phyloP scores from a whole-genome alignment of 2,329 filamentous ascomycete genomes.

The Harringtonia lauricola region DNA sequence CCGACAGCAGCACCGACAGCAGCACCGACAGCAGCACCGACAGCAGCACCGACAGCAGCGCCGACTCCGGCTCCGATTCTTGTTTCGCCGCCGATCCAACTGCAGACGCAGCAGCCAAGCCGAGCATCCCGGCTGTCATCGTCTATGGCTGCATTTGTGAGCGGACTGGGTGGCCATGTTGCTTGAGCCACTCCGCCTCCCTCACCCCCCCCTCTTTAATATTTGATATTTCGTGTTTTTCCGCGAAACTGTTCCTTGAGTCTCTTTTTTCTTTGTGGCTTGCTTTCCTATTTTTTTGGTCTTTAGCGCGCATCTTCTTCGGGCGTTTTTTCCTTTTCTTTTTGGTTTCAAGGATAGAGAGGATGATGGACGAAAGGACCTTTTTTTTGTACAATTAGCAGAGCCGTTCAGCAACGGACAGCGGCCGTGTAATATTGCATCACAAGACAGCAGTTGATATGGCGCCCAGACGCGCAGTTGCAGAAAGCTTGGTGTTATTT shows the following conservation, averaged over 20 bases:
- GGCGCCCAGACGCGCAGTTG: too few species aligned
- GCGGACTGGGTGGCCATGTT: slow-evolving; percentile 9
- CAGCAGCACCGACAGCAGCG: background rate
- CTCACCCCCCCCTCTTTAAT: background rate
- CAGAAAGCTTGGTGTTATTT: too few species aligned
- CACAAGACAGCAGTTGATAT: too few species aligned
- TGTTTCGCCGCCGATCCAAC: background rate
- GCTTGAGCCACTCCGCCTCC: background rate
- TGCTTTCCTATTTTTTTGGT: background rate
- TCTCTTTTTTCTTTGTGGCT: background rate
- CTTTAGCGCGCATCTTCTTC: background rate
- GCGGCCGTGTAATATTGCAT: too few species aligned
- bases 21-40: background rate
- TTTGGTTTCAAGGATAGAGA: background rate
- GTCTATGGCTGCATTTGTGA: slow-evolving; percentile 10
- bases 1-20: background rate
- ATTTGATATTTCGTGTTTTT: background rate
- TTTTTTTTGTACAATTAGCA: too few species aligned
- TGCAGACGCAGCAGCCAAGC: background rate
- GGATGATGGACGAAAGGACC: too few species aligned
- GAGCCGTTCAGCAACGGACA: too few species aligned
- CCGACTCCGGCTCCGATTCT: background rate
- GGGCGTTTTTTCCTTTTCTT: background rate
- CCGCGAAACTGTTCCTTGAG: background rate
- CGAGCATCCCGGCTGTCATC: slow-evolving; percentile 7